Base-by-base conservation (phyloP, 2,329 filamentous ascomycete genomes). In the Diaporthe sp. region DNA sequence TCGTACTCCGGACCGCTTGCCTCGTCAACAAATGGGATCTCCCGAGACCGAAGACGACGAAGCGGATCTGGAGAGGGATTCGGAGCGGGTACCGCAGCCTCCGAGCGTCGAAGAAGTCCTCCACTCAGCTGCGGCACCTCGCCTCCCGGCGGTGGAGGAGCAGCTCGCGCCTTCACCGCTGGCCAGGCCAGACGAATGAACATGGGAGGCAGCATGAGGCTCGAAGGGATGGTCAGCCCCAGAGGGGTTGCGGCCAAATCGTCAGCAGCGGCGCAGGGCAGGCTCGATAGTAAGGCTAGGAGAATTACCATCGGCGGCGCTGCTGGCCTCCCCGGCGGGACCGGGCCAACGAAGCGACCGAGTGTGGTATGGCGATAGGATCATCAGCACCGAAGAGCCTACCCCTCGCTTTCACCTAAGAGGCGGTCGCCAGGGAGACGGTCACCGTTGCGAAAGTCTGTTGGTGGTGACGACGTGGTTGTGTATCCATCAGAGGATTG, bases 171-270 rank as follows among this genome's bases (percentile, higher is more conserved):
- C 4, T 85, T 91, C 77, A 91, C 89, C 15, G 83, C 87, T 1
- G 89, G 89, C 2, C 90, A 92, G 79, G 90, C 89, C 31, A 83
- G 90, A 71, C 85, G 90, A 61, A 91, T 92, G 89, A 89, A 90
- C 78, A 82, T 91, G 75, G 85, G 87, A 49, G 85, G 85, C 20
- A 86, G 84, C 76, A 78, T 86, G 76, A 81, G 81, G 44, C 39
- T 75, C 42, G 81, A 82, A 10, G 76, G 79, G 60, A 72, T 77
- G 47, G 49, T 73, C 74, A 61, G 77, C 77, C 72, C 75, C 17
- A 76, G 78, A 49, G 57, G 75, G 57, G 37, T 71, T 31, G 70
- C 51, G 58, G 74, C 61, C 47, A 76, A 74, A 51, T 57, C 67
- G 47, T 58, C 72, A 65, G 57, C 73, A 47, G 55, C 73, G 20